These are phyloP conservation scores for Epipyxis sp. DNA, from an alignment of 108 stramenopile species.

Conservation along the genomic window DNA sequence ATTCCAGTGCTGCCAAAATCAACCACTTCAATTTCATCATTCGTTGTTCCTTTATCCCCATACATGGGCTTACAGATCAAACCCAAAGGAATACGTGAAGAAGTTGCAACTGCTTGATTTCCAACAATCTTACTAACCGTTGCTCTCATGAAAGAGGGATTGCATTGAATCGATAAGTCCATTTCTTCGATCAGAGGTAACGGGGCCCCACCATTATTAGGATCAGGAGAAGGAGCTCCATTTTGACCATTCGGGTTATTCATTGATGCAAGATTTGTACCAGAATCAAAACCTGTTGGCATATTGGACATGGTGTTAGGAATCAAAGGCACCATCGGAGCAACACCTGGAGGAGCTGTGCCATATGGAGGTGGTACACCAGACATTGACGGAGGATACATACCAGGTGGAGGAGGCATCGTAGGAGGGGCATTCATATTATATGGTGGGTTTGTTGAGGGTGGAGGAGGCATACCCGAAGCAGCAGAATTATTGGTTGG, in stretches of 20 bases:
- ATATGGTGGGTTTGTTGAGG: neutral
- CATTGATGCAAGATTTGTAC: neutral
- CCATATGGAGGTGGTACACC: neutral
- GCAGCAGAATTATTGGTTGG: neutral
- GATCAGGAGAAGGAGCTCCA: neutral
- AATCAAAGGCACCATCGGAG: neutral
- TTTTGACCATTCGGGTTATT: neutral
- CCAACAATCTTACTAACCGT: conserved; percentile 39
- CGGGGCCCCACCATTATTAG: neutral
- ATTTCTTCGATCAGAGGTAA: conserved; percentile 36
- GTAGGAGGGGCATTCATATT: neutral
- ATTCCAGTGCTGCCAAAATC: conserved; percentile 62
- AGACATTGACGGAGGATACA: neutral
- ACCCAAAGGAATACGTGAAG: conserved; percentile 37
- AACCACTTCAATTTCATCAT: conserved; percentile 29
- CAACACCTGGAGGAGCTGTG: neutral
- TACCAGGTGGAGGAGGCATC: conserved; percentile 6
- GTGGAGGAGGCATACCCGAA: neutral
- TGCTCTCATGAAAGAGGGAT: conserved; percentile 49
- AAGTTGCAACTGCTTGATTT: neutral
- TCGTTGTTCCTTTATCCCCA: conserved; percentile 10
- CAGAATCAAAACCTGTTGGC: conserved; percentile 9
- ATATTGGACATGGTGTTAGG: neutral
- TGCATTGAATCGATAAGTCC: conserved; percentile 44
- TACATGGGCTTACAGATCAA: conserved; percentile 33